Evolutionary conservation across 2,329 filamentous ascomycete genomes (phyloP), one percentile per base, ranked within the genome.

Genomic region (Sclerotinia borealis): DNA sequence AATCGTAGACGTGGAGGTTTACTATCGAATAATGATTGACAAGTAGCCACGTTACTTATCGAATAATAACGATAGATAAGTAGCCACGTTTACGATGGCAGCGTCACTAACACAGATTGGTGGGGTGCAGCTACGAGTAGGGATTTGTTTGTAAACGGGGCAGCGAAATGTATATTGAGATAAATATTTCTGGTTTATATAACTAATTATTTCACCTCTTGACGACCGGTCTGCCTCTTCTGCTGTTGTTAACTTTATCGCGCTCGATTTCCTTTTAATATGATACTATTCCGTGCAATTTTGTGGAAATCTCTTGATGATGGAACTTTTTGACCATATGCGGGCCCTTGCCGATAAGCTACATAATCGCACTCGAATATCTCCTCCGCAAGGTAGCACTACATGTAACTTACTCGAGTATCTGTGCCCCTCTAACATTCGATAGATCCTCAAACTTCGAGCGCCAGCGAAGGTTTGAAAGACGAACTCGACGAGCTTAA

Each of bases 291-390:
- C 11, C 22, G 17, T 22, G 10, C 36, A 4, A 56, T 56, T 31
- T 54, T 37, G 45, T 62, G 50, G 50, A 48, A 17, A 39, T 37
- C 34, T 56, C 25, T 39, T 36, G 31, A 61, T 37, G 31, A 41
- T 56, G 60, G 60, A 62, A 62, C 58, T 62, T 34, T 62, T 62
- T 62, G 41, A 58, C 34, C 34, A n/a, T 5, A 56, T 56, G 43
- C 25, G 36, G 51, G 50, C 1, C 50, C 41, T 62, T 49, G 39
- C 34, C 3, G 41, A 62, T 37, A 27, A 55, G 41, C 41, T 62
- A 41, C 22, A 56, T 10, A 4, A 22, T 22, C 17, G 51, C 17
- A 31, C 51, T 31, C 49, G 59, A 29, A 47, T 61, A 29, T 54
- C 39, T n/a, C 4, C 7, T 13, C 15, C 31, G 39, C 15, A 50